These are phyloP conservation scores for Mortierella claussenii DNA, from an alignment of 192 early-diverging fungal genomes.

Conservation along the genomic window DNA sequence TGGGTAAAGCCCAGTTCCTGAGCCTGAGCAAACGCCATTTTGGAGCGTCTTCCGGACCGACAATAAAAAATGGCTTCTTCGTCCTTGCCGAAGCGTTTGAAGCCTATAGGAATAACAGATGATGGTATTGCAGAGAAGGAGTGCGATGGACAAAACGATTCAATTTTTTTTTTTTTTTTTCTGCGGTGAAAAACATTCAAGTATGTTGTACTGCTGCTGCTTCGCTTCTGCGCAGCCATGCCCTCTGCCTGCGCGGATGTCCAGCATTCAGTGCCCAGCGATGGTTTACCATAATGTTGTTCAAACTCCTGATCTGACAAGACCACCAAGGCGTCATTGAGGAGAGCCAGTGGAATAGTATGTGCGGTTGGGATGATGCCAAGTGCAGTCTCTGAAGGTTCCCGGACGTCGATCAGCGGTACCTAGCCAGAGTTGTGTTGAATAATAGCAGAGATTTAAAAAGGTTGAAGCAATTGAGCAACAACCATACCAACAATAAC, in stretches of 20 bases:
- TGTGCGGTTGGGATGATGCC: constrained; percentile 69
- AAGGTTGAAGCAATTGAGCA: not conserved
- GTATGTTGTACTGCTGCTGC: too few relatives aligned
- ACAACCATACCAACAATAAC: not conserved
- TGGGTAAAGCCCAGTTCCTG: constrained; percentile 57
- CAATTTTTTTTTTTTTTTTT: constrained; percentile 12
- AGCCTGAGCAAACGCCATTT: constrained; percentile 63
- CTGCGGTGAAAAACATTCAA: too few relatives aligned
- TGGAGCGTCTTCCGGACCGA: constrained; percentile 69
- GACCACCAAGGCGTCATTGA: constrained; percentile 43
- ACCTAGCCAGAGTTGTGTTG: constrained; percentile 15
- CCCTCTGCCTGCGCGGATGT: not conserved
- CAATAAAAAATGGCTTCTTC: constrained; percentile 72
- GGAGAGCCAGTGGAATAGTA: constrained; percentile 67
- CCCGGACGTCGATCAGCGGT: constrained; percentile 72
- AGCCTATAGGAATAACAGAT: constrained; percentile 38
- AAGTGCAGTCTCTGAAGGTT: constrained; percentile 61
- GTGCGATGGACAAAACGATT: not conserved
- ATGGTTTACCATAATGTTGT: constrained; percentile 42
- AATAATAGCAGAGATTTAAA: not conserved
- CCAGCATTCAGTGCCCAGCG: not conserved
- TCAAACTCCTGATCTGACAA: constrained; percentile 48
- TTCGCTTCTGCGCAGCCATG: not conserved
- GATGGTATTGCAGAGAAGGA: not conserved
- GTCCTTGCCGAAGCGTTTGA: constrained; percentile 60